Evolutionary conservation across 139 green algal species (phyloP), one percentile per base, ranked within the genome.

Genomic region (Mesotaenium endlicherianum): DNA sequence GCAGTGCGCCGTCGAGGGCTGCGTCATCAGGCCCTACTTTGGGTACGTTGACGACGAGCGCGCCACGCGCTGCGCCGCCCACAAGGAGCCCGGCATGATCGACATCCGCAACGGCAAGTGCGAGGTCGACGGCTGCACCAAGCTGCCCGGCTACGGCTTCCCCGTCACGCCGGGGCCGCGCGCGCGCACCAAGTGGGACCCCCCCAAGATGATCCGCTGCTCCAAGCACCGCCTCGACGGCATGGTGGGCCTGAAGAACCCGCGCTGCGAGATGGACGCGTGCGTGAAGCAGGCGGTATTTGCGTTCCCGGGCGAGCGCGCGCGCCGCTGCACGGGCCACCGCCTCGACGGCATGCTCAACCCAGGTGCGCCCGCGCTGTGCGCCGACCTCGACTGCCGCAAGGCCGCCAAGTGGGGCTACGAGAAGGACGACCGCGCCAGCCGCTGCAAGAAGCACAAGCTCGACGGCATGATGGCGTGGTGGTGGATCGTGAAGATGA

Each of bases 51-150:
- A 72, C 11, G 11, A 72, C 11, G 5, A 72, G 36, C 41, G 60
- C 8, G 60, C 60, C 5, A 47, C 60, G 11, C 20, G 5, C 5
- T 72, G 60, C 11, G 41, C 11, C 11, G 6, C 17, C 5, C 60
- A 72, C 11, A 72, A 72, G 43, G 60, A n/a, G 11, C 8, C 11
- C 8, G 60, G 11, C 6, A 72, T 72, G 60, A 72, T 11, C 8
- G 60, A 72, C 11, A 72, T 72, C 43, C 60, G 60, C 41, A 72
- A 72, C 11, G 60, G 60, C 8, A 72, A 72, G 11, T 72, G 60
- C 60, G 60, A 72, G 43, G 5, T 14, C 43, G 6, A 72, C 8
- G 60, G 60, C 17, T 72, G 60, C 60, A 36, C 41, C 41, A 72
- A 72, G 43, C 5, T 72, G 8, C 60, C 60, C 17, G 60, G 60